phyloP scores from a whole-genome alignment of 163 green algal genomes.

The Chloromonas sp. region DNA sequence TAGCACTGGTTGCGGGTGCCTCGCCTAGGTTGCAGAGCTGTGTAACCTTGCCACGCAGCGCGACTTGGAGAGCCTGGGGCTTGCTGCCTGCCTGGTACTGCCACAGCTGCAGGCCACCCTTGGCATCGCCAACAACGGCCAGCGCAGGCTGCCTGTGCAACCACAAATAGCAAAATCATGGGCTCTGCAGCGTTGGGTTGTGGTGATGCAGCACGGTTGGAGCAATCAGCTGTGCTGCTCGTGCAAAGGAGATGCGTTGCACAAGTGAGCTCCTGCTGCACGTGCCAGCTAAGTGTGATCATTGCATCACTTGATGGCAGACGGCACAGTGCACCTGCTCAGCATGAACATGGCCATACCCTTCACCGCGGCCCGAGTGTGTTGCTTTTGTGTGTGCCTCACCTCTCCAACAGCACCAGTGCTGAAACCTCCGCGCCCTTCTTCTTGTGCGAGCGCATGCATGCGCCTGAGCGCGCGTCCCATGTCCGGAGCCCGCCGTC shows the following conservation, averaged over 20 bases:
- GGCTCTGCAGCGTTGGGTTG: too few relatives aligned
- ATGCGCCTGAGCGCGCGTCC: constrained; percentile 18
- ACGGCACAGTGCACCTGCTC: too few relatives aligned
- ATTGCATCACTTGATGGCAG: too few relatives aligned
- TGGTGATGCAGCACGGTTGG: too few relatives aligned
- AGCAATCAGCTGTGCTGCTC: too few relatives aligned
- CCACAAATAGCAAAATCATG: too few relatives aligned
- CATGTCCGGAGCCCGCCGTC: constrained; percentile 33
- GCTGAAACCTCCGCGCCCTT: constrained; percentile 32
- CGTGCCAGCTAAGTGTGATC: too few relatives aligned
- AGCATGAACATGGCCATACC: too few relatives aligned
- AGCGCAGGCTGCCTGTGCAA: background rate
- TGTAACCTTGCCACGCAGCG: background rate
- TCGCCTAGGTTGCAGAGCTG: background rate
- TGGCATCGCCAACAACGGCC: constrained; percentile 15
- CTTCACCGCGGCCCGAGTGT: too few relatives aligned
- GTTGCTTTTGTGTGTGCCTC: background rate
- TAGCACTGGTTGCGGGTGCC: too few relatives aligned
- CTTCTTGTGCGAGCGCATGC: constrained; percentile 25
- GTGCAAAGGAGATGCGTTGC: too few relatives aligned
- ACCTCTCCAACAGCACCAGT: constrained; percentile 24
- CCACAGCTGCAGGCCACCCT: constrained; percentile 17
- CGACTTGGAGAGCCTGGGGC: background rate
- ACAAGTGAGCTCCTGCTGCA: too few relatives aligned
- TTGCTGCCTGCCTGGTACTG: background rate